Evolutionary conservation across 768 basidiomycete genomes (phyloP).

Genomic region (Infundibulicybe gibba): DNA sequence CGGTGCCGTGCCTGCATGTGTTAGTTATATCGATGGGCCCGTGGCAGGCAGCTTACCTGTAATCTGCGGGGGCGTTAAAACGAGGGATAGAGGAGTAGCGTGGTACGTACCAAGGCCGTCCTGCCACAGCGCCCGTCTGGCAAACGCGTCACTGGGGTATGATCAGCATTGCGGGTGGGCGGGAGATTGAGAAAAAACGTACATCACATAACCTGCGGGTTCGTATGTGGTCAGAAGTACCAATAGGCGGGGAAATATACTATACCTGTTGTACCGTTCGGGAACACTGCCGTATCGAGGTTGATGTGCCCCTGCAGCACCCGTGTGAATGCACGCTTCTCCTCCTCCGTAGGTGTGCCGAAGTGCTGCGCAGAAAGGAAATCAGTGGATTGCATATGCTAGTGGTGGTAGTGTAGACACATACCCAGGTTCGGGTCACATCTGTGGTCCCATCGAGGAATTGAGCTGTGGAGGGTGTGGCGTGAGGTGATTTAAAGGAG

Average conservation of each 20-base stretch:
- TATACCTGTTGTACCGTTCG: slow-evolving; percentile 72
- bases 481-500: background rate
- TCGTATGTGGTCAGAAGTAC: background rate
- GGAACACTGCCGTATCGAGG: slow-evolving; percentile 83
- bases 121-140: slow-evolving; percentile 76
- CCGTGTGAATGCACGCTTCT: slow-evolving; percentile 86
- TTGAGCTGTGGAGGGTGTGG: slow-evolving; percentile 47
- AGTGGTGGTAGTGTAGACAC: slow-evolving; percentile 10
- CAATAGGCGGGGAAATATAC: slow-evolving; percentile 1
- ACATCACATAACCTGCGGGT: too few species aligned
- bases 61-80: slow-evolving; percentile 43
- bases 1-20: slow-evolving; percentile 74
- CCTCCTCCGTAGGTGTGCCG: slow-evolving; percentile 76
- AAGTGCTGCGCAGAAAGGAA: slow-evolving; percentile 62
- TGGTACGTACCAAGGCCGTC: slow-evolving; percentile 71
- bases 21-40: background rate
- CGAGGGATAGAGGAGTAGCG: too few species aligned
- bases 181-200: too few species aligned
- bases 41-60: slow-evolving; percentile 49
- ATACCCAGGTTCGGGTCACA: slow-evolving; percentile 84
- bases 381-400: too few species aligned
- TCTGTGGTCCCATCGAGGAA: slow-evolving; percentile 95
- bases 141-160: slow-evolving; percentile 67
- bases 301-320: slow-evolving; percentile 91
- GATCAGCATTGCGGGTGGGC: too few species aligned